phyloP scores from a whole-genome alignment of 257 asterid species.

The Perilla frutescens region DNA sequence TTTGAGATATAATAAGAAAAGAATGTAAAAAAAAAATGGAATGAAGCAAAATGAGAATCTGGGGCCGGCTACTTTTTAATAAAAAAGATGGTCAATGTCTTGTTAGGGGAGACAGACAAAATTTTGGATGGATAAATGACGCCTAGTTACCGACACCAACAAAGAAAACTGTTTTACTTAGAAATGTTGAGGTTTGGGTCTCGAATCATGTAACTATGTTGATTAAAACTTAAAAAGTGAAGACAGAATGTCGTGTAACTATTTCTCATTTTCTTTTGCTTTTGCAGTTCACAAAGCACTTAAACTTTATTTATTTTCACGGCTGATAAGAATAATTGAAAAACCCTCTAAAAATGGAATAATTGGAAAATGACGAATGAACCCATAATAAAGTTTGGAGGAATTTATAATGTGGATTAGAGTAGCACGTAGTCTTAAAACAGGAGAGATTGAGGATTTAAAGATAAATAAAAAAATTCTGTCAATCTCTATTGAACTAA shows the following conservation, averaged over 20 bases:
- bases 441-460: neutral
- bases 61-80: constrained; percentile 29
- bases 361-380: neutral
- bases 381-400: neutral
- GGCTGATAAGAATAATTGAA: neutral
- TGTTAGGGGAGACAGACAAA: constrained; percentile 25
- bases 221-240: constrained; percentile 14
- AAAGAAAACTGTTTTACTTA: neutral
- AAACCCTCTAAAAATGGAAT: no score
- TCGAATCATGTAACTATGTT: neutral
- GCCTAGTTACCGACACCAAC: constrained; percentile 30
- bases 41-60: neutral
- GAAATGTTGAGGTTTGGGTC: neutral
- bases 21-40: no score
- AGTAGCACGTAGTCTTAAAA: neutral
- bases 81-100: constrained; percentile 32
- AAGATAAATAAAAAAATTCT: neutral
- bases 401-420: neutral
- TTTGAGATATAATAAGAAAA: no score
- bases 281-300: constrained; percentile 21
- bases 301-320: neutral
- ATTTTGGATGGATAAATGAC: constrained; percentile 30
- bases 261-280: constrained; percentile 7
- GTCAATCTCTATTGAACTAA: neutral
- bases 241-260: constrained; percentile 1